A percentile compares a stretch with the other conserved stretches of the same genome.
Conservation (phyloP, 257 asterid genomes). For the Solanum etuberosum region DNA sequence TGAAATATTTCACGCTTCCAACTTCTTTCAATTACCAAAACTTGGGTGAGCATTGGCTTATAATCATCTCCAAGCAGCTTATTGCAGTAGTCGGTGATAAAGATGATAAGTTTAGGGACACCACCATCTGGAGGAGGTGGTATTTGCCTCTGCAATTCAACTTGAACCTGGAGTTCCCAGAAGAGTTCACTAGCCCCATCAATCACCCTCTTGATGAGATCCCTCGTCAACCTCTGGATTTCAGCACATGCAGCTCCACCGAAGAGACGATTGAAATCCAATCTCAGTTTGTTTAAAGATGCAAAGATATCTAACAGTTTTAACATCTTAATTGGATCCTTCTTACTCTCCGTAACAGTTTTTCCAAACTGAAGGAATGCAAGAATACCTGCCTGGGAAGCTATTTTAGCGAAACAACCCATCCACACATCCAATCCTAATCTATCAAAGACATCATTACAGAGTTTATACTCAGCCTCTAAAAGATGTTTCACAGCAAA, state of each 20-base stretch:
- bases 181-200: constrained; percentile 79
- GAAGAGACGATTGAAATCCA: constrained; percentile 83
- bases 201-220: constrained; percentile 64
- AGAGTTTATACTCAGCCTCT: constrained; percentile 72
- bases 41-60: constrained; percentile 67
- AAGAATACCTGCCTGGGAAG: constrained; percentile 77
- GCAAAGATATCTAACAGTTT: constrained; percentile 74
- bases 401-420: constrained; percentile 73
- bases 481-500: constrained; percentile 80
- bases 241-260: constrained; percentile 84
- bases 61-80: constrained; percentile 79
- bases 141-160: constrained; percentile 69
- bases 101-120: constrained; percentile 64
- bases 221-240: constrained; percentile 71
- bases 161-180: constrained; percentile 88
- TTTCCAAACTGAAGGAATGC: constrained; percentile 78
- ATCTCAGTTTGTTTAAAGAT: constrained; percentile 61
- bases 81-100: constrained; percentile 76
- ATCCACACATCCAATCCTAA: constrained; percentile 73
- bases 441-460: constrained; percentile 70
- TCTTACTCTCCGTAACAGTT: constrained; percentile 79
- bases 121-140: constrained; percentile 80
- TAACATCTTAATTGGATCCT: constrained; percentile 76
- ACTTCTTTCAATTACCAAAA: constrained; percentile 66
- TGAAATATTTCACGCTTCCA: constrained; percentile 79